Conservation (phyloP, 2,329 filamentous ascomycete species). For the Ustulina deusta region DNA sequence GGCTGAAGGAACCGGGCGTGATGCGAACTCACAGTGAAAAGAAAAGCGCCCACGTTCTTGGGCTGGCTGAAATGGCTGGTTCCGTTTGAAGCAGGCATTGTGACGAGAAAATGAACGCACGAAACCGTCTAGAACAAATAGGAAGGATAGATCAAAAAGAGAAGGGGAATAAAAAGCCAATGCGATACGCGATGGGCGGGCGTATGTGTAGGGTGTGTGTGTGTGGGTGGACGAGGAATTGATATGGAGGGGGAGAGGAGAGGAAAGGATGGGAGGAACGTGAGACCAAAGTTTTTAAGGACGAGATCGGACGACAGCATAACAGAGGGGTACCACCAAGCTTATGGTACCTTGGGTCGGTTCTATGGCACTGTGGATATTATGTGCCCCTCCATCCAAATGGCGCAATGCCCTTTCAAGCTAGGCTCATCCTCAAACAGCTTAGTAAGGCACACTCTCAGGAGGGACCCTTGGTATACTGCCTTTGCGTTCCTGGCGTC, state of each 20-base stretch:
- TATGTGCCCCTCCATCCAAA: conserved; percentile 40
- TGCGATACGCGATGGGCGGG: not conserved
- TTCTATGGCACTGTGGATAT: conserved; percentile 7
- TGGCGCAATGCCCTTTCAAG: conserved; percentile 36
- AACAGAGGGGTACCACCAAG: conserved; percentile 30
- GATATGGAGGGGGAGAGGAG: conserved; percentile 23
- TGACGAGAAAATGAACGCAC: conserved; percentile 52
- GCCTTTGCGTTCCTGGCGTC: conserved; percentile 21
- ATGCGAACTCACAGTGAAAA: conserved; percentile 76
- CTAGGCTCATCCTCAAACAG: conserved; percentile 18
- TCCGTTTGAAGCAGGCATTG: conserved; percentile 69
- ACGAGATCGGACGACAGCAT: conserved; percentile 39
- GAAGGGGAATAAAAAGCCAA: conserved; percentile 21
- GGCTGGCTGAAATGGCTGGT: conserved; percentile 56
- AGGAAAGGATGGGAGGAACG: conserved; percentile 25
- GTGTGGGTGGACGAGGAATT: conserved; percentile 19
- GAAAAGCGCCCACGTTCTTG: conserved; percentile 77
- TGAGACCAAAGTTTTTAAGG: conserved; percentile 37
- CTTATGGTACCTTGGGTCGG: not conserved
- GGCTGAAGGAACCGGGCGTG: not conserved
- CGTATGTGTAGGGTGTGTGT: not conserved
- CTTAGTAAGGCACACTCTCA: conserved; percentile 1
- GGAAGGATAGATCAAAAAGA: conserved; percentile 36
- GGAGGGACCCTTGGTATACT: not conserved
- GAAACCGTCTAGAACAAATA: conserved; percentile 38